Base-by-base conservation (phyloP, 2,329 filamentous ascomycete species). In the Sporothrix euskadiensis region DNA sequence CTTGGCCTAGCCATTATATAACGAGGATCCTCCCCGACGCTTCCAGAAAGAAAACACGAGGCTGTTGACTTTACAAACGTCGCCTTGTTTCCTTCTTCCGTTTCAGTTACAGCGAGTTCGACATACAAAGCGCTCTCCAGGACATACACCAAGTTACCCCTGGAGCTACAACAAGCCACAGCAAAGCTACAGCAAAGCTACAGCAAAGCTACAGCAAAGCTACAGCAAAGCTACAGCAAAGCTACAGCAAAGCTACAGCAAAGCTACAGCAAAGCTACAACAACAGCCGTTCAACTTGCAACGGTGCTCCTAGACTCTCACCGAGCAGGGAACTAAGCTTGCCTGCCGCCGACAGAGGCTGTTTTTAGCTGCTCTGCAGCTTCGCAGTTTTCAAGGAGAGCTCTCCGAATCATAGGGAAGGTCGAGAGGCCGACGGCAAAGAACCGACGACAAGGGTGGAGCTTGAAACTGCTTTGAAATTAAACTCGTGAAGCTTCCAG, bases 341-440 rank as follows among this genome's bases (percentile, higher is more conserved):
- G 41, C 14, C 41, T 16, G 12, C 14, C 12, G 63, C 63, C 63
- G 32, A 49, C 12, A 54, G 26, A 49, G 26, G 44, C 49, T 22
- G 19, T 41, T 54, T 52, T 41, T 56, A 54, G 72, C 66, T 70
- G 26, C 35, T 61, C 56, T 30, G 72, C 66, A 70, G 65, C 72
- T 70, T 70, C 56, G 12, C 56, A 30, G 19, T 30, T 32, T 26
- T 10, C 19, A 4, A 7, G 16, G 14, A 54, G 54, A 73, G 72
- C 66, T 73, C 52, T 10, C 66, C 57, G 39, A 54, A 32, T 14
- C 39, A 32, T 59, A 7, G 65, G 22, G 39, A 70, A 70, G 73
- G 65, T 74, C 66, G 52, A 39, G 61, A 59, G 73, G 59, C 69
- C 66, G 70, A 22, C 30, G 57, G n/a, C 22, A 47, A 63, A 35